Conservation (phyloP, 345 rosid species). For the Lenwebbia sp. region DNA sequence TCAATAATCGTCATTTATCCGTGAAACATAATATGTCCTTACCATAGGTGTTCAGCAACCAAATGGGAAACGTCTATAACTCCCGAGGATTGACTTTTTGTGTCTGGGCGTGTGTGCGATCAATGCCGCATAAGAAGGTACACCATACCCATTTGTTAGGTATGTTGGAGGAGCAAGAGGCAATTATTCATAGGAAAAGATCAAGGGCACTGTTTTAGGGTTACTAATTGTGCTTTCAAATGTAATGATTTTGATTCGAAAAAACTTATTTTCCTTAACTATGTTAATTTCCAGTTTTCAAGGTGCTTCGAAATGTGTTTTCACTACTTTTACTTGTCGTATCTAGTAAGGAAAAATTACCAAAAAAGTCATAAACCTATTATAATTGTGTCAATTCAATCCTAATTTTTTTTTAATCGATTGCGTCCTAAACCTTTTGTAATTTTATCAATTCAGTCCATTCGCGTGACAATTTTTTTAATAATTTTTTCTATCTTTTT, state of each 20-base stretch:
- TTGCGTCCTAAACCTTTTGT: too few relatives aligned
- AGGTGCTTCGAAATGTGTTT: not conserved
- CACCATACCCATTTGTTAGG: not conserved
- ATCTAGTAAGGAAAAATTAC: not conserved
- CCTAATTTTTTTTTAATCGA: too few relatives aligned
- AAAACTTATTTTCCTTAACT: not conserved
- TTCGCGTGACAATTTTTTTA: too few relatives aligned
- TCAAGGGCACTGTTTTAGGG: not conserved
- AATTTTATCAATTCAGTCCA: too few relatives aligned
- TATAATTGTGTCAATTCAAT: too few relatives aligned
- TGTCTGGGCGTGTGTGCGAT: not conserved
- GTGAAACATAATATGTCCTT: not conserved
- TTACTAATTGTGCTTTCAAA: not conserved
- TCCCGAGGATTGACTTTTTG: not conserved
- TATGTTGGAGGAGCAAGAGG: not conserved
- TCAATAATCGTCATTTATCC: not conserved
- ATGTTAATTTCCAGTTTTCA: not conserved
- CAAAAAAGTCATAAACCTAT: too few relatives aligned
- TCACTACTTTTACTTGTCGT: not conserved
- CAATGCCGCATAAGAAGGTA: not conserved
- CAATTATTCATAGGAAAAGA: not conserved
- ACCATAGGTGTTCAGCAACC: not conserved
- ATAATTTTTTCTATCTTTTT: too few relatives aligned
- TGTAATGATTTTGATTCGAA: not conserved
- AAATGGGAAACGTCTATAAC: not conserved